Conservation (phyloP, 495 filamentous ascomycete genomes). For the Penicillium subrubescens region DNA sequence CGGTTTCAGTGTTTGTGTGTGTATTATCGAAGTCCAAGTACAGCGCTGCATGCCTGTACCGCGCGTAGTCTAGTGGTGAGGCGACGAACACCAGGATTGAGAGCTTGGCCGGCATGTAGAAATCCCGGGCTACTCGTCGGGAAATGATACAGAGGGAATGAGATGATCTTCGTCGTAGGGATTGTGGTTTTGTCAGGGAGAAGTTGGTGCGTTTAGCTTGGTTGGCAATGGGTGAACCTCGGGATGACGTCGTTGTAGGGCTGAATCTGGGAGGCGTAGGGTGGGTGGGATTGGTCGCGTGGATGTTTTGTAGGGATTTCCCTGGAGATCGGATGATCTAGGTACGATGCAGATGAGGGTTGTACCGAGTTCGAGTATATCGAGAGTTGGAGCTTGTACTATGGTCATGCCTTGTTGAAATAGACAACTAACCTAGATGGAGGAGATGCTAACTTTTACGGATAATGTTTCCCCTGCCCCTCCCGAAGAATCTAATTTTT, state of each 20-base stretch:
- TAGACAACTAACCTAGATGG: too few species aligned
- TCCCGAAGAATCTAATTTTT: neutral
- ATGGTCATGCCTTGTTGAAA: too few species aligned
- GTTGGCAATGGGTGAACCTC: neutral
- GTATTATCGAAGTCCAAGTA: conserved; percentile 15
- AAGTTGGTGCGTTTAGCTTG: neutral
- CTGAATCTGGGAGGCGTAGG: neutral
- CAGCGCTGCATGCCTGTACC: conserved; percentile 27
- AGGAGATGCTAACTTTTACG: neutral
- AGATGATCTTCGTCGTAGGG: neutral
- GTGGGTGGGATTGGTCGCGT: neutral
- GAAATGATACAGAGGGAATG: neutral
- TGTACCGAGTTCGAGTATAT: too few species aligned
- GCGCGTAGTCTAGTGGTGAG: conserved; percentile 28
- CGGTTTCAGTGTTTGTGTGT: neutral
- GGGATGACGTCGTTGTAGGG: conserved; percentile 16
- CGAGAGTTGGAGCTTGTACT: too few species aligned
- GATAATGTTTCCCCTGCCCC: neutral
- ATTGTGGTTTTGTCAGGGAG: neutral
- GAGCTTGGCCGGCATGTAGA: conserved; percentile 19
- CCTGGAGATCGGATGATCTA: neutral
- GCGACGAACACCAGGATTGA: conserved; percentile 28
- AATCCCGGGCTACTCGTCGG: neutral
- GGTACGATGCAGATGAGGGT: too few species aligned
- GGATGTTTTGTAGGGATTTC: neutral